Evolutionary conservation across 1,139 yeast species (phyloP).

Genomic region (Taphrina wiesneri): DNA sequence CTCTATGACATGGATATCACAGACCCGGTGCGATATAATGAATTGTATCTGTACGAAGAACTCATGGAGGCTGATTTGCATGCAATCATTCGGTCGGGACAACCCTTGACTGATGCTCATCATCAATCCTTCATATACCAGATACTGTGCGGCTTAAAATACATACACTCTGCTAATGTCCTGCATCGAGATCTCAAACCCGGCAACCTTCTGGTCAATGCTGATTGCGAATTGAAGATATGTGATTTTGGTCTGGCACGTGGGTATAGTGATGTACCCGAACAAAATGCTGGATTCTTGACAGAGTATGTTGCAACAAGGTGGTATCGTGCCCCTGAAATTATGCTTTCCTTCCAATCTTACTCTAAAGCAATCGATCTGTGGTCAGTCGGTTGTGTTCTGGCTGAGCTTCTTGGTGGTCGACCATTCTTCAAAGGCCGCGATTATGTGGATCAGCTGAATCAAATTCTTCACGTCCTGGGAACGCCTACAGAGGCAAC

Average conservation of each 20-base stretch:
- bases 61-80: conserved; percentile 96
- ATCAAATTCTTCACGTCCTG: conserved; percentile 76
- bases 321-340: conserved; percentile 98
- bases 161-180: conserved; percentile 94
- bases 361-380: conserved; percentile 94
- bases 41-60: conserved; percentile 78
- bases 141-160: conserved; percentile 86
- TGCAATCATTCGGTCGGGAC: conserved; percentile 90
- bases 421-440: conserved; percentile 90
- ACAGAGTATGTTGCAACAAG: conserved; percentile 97
- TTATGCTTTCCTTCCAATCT: conserved; percentile 88
- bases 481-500: conserved; percentile 93
- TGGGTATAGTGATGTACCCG: conserved; percentile 84
- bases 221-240: conserved; percentile 92
- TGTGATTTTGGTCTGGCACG: conserved; percentile 97
- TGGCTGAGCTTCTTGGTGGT: conserved; percentile 90
- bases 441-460: conserved; percentile 92
- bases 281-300: conserved; percentile 82
- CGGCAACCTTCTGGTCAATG: conserved; percentile 86
- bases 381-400: conserved; percentile 96
- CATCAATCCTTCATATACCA: conserved; percentile 92
- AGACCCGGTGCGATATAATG: conserved; percentile 81
- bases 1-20: conserved; percentile 90
- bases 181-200: conserved; percentile 93
- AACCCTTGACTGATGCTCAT: conserved; percentile 91